Percentiles rank a stretch among this genome's conserved stretches.
phyloP scores from a whole-genome alignment of 345 rosid genomes.

The Salix exigua region DNA sequence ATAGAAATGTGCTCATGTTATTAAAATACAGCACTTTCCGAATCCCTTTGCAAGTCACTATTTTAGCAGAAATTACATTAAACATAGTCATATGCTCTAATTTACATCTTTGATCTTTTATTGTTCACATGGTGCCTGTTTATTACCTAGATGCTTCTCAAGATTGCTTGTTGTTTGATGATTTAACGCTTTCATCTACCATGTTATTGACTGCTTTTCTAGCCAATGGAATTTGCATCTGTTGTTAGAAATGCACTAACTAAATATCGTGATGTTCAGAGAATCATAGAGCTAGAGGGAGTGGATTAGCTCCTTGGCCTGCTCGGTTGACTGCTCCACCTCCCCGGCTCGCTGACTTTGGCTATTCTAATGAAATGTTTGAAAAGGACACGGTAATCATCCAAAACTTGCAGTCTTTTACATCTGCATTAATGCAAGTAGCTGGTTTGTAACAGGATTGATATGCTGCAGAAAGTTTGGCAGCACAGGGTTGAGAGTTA shows the following conservation, averaged over 20 bases:
- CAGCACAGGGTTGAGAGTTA: conserved; percentile 64
- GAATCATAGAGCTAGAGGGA: conserved; percentile 52
- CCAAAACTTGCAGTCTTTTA: neutral
- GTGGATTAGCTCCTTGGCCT: conserved; percentile 98
- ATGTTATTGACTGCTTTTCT: neutral
- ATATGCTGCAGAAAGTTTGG: conserved; percentile 64
- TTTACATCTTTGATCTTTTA: neutral
- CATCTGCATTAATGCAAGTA: conserved; percentile 9
- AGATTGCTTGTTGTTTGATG: neutral
- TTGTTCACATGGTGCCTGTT: neutral
- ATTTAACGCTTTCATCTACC: neutral
- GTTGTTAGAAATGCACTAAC: neutral
- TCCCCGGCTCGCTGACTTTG: conserved; percentile 88
- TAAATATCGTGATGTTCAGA: neutral
- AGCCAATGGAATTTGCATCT: neutral
- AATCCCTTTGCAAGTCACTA: no score
- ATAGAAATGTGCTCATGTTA: neutral
- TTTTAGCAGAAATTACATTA: neutral
- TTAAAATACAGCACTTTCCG: neutral
- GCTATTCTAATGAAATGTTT: conserved; percentile 71
- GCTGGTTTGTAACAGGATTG: neutral
- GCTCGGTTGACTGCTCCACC: conserved; percentile 80
- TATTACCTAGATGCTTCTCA: neutral
- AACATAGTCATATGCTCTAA: neutral
- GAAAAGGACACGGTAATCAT: conserved; percentile 73